phyloP scores from a whole-genome alignment of 2,329 filamentous ascomycete species.

The Pyrenophora seminiperda region DNA sequence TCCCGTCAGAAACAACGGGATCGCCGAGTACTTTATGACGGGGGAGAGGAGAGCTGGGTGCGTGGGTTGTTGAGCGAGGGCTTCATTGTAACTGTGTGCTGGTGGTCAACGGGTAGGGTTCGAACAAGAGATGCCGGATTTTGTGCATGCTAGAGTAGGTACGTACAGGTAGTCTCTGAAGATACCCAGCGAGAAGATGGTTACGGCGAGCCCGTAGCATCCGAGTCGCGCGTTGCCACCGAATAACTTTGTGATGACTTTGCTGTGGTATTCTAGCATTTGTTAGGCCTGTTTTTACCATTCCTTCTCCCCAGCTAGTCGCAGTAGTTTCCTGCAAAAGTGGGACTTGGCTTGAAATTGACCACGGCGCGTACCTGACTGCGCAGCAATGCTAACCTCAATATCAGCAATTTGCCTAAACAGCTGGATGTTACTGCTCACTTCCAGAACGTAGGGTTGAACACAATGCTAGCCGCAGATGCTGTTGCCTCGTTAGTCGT shows the following conservation, averaged over 20 bases:
- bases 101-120: slow-evolving; percentile 1
- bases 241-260: slow-evolving; percentile 85
- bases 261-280: slow-evolving; percentile 81
- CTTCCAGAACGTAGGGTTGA: slow-evolving; percentile 99
- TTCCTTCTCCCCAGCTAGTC: neutral
- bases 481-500: slow-evolving; percentile 58
- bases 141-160: neutral
- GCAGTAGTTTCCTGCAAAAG: slow-evolving; percentile 4
- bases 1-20: slow-evolving; percentile 72
- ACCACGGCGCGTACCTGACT: slow-evolving; percentile 65
- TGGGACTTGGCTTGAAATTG: slow-evolving; percentile 11
- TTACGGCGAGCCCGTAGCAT: slow-evolving; percentile 86
- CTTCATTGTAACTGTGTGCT: slow-evolving; percentile 74
- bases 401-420: slow-evolving; percentile 3
- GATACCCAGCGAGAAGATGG: slow-evolving; percentile 91
- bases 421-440: slow-evolving; percentile 51
- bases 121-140: neutral
- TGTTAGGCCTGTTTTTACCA: slow-evolving; percentile 6
- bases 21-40: slow-evolving; percentile 66
- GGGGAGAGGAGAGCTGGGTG: slow-evolving; percentile 72
- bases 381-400: slow-evolving; percentile 72
- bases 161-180: slow-evolving; percentile 70
- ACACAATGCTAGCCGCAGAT: slow-evolving; percentile 79
- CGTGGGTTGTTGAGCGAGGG: slow-evolving; percentile 75
- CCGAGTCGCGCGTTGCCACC: slow-evolving; percentile 76